A percentile compares a stretch with the other conserved stretches of the same genome.
These are phyloP conservation scores for Sporisorium graminicola DNA, from an alignment of 1,284 basidiomycete genomes.

Conservation along the genomic window DNA sequence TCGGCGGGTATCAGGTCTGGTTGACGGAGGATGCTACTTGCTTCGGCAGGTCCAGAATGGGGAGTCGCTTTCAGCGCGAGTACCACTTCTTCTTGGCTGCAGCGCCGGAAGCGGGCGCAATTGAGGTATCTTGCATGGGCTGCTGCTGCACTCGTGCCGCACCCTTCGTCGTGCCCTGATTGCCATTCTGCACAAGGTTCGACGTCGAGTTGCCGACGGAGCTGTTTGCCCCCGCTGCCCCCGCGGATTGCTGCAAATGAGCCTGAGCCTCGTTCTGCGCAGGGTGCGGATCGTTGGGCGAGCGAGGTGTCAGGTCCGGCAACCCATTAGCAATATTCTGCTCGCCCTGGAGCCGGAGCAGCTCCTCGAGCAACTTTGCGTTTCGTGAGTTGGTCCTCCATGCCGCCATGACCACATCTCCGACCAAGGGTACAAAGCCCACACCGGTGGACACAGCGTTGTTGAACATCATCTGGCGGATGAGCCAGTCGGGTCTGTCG, in stretches of 20 bases:
- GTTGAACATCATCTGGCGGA: constrained; percentile 77
- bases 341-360: constrained; percentile 54
- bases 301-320: constrained; percentile 48
- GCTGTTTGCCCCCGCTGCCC: constrained; percentile 2
- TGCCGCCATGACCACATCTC: constrained; percentile 80
- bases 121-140: constrained; percentile 26
- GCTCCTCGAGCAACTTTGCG: constrained; percentile 72
- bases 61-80: constrained; percentile 1
- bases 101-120: constrained; percentile 9
- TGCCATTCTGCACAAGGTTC: constrained; percentile 26
- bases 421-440: constrained; percentile 82
- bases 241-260: constrained; percentile 16
- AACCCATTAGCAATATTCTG: constrained; percentile 59
- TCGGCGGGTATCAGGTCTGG: constrained; percentile 17
- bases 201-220: constrained; percentile 24
- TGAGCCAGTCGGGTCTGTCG: constrained; percentile 64
- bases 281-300: constrained; percentile 28
- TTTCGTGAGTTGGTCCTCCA: constrained; percentile 93
- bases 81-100: constrained; percentile 28
- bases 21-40: too few species aligned
- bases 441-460: constrained; percentile 80
- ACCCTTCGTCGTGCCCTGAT: constrained; percentile 14
- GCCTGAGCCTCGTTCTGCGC: constrained; percentile 28
- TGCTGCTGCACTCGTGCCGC: constrained; percentile 3
- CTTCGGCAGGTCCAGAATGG: not conserved